Conservation (phyloP, 2,329 filamentous ascomycete genomes). For the Blastomyces percursus region DNA sequence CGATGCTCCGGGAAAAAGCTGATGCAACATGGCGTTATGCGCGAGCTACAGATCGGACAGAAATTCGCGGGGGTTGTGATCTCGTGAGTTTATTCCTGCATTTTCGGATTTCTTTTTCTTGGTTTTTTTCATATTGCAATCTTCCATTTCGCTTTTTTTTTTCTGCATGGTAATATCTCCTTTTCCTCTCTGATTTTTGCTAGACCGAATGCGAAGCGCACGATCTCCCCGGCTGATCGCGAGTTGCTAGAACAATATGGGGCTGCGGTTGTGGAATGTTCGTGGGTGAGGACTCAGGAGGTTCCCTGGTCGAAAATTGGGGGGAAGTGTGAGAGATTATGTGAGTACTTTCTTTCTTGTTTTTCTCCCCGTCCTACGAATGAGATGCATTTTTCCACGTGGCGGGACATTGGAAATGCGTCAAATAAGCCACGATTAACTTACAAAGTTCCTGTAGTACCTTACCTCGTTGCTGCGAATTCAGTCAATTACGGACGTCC, state of each 20-base stretch:
- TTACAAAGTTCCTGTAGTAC: slow-evolving; percentile 41
- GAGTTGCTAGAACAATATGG: slow-evolving; percentile 77
- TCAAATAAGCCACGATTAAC: neutral
- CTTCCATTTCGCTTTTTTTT: neutral
- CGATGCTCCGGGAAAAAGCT: slow-evolving; percentile 91
- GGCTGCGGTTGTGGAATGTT: slow-evolving; percentile 92
- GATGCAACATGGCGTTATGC: slow-evolving; percentile 86
- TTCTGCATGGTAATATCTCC: neutral
- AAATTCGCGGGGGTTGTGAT: slow-evolving; percentile 87
- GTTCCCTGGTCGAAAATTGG: slow-evolving; percentile 86
- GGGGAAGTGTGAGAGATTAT: slow-evolving; percentile 77
- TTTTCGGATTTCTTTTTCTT: neutral
- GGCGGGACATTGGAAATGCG: neutral
- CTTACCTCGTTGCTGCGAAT: slow-evolving; percentile 93
- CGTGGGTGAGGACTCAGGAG: slow-evolving; percentile 86
- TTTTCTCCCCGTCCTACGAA: neutral
- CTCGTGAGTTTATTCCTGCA: slow-evolving; percentile 42
- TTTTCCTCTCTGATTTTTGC: slow-evolving; percentile 6
- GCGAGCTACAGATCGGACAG: slow-evolving; percentile 81
- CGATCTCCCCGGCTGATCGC: slow-evolving; percentile 71
- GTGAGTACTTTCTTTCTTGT: slow-evolving; percentile 23
- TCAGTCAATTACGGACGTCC: slow-evolving; percentile 95
- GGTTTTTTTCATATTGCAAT: too few species aligned
- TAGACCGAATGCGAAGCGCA: slow-evolving; percentile 73
- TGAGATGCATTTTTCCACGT: neutral